Conservation (phyloP, 2,329 filamentous ascomycete genomes). For the Annulohypoxylon truncatum region DNA sequence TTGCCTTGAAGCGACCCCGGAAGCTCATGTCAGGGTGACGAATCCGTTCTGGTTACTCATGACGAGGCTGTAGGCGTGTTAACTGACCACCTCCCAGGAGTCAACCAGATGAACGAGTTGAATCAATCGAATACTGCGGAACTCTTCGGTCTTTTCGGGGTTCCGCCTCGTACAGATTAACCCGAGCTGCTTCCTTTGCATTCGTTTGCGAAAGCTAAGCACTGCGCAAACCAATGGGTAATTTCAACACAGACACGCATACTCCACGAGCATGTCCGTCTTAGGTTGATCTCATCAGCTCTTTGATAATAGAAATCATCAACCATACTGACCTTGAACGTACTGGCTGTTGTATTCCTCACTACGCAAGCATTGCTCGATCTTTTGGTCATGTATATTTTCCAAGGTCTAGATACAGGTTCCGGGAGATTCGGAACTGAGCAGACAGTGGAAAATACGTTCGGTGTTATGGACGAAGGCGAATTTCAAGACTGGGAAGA, state of each 20-base stretch:
- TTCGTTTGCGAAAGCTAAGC: background rate
- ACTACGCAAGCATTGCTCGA: background rate
- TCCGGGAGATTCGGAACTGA: too few species aligned
- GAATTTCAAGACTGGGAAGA: too few species aligned
- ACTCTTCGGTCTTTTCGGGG: constrained; percentile 10
- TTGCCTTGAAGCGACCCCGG: background rate
- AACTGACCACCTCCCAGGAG: background rate
- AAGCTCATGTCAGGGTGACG: background rate
- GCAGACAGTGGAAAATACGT: too few species aligned
- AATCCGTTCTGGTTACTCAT: background rate
- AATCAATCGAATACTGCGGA: background rate
- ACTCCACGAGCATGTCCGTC: background rate
- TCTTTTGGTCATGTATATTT: constrained; percentile 4
- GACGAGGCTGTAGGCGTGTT: background rate
- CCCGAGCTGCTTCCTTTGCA: background rate
- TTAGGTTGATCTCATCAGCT: background rate
- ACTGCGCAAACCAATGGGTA: constrained; percentile 1
- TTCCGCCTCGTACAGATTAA: background rate
- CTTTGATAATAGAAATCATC: background rate
- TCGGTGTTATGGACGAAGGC: too few species aligned
- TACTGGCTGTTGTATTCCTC: background rate
- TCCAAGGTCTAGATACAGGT: background rate
- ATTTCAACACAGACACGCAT: background rate
- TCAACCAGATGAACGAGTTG: background rate
- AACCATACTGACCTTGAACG: background rate